Conservation (phyloP, 108 stramenopile species). For the Craspedostauros australis region DNA sequence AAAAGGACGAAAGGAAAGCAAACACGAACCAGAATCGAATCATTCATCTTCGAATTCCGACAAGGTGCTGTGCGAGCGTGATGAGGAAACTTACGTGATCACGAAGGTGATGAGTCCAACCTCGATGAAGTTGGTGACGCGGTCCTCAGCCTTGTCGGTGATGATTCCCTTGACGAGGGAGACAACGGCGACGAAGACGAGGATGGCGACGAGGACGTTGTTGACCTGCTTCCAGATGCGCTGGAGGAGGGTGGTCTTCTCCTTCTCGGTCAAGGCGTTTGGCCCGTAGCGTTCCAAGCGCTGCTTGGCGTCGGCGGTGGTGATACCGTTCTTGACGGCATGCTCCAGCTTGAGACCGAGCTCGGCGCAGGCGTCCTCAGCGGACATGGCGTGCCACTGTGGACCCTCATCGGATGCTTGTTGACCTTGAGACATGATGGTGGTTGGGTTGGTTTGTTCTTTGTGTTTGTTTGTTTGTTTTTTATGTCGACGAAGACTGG, state of each 20-base stretch:
- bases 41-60: no score
- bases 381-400: conserved; percentile 42
- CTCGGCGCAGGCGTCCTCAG: conserved; percentile 25
- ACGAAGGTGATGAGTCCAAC: conserved; percentile 59
- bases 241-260: conserved; percentile 55
- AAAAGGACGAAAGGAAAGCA: no score
- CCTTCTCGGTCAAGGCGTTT: conserved; percentile 57
- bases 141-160: conserved; percentile 17
- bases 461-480: no score
- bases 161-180: conserved; percentile 45
- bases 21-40: no score
- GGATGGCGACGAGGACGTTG: conserved; percentile 73
- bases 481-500: no score
- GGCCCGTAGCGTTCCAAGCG: conserved; percentile 51
- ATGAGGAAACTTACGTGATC: conserved; percentile 32
- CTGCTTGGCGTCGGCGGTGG: conserved; percentile 28
- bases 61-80: no score
- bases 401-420: conserved; percentile 28
- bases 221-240: conserved; percentile 69
- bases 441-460: no score
- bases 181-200: conserved; percentile 63
- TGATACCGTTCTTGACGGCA: conserved; percentile 30
- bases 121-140: conserved; percentile 53
- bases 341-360: conserved; percentile 27
- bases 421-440: no score